Conservation (phyloP, 2,329 filamentous ascomycete genomes). For the Fusarium aywerte region DNA sequence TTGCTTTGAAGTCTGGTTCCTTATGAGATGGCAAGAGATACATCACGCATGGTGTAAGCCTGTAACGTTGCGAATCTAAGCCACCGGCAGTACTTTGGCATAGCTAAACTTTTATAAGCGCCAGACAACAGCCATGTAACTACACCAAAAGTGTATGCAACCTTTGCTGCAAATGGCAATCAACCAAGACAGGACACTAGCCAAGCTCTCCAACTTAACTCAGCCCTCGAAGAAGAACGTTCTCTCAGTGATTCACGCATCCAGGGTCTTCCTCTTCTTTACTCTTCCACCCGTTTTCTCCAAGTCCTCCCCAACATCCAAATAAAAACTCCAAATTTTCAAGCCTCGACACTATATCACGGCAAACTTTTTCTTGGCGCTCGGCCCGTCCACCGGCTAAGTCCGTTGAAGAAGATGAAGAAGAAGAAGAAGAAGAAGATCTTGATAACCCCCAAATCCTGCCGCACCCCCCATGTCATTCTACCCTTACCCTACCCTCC, state of each 20-base stretch:
- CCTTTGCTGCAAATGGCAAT: background rate
- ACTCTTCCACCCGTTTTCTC: background rate
- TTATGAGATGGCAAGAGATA: background rate
- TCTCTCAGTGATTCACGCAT: background rate
- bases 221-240: too few species aligned
- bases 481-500: background rate
- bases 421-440: background rate
- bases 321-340: background rate
- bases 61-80: background rate
- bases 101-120: background rate
- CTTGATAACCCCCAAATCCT: background rate
- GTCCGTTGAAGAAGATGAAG: background rate
- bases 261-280: background rate
- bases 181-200: background rate
- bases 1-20: background rate
- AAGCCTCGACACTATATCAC: background rate
- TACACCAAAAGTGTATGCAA: background rate
- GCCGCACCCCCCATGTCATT: background rate
- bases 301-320: background rate
- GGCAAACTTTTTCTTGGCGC: background rate
- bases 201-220: background rate
- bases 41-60: background rate
- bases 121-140: too few species aligned
- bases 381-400: conserved; percentile 10
- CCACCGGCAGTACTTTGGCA: background rate